A percentile compares a stretch with the other conserved stretches of the same genome.
Conservation (phyloP, 192 early-diverging fungal genomes). For the Entomortierella beljakovae region DNA sequence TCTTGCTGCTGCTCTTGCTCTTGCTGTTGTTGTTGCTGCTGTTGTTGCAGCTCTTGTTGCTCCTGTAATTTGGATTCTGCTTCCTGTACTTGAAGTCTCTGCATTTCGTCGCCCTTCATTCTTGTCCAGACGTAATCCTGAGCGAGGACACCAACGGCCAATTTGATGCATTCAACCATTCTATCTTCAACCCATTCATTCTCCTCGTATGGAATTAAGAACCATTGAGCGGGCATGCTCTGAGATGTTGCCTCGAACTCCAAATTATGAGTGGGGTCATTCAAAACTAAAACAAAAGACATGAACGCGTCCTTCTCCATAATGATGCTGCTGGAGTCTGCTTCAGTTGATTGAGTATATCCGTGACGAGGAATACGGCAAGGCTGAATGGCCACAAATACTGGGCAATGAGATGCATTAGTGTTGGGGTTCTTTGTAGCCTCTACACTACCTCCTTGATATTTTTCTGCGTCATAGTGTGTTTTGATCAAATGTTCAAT, state of each 20-base stretch:
- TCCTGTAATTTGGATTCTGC: constrained; percentile 33
- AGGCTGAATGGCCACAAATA: constrained; percentile 72
- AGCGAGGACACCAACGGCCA: constrained; percentile 63
- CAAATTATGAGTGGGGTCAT: constrained; percentile 65
- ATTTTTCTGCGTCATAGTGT: constrained; percentile 51
- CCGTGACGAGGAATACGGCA: constrained; percentile 54
- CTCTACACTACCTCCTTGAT: constrained; percentile 1
- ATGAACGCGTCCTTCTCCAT: constrained; percentile 48
- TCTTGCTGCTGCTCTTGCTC: constrained; percentile 9
- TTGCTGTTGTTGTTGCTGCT: constrained; percentile 22
- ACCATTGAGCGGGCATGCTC: constrained; percentile 63
- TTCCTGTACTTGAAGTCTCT: constrained; percentile 37
- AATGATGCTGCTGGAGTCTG: constrained; percentile 2
- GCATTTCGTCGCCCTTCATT: constrained; percentile 63
- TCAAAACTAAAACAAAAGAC: constrained; percentile 59
- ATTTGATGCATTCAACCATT: constrained; percentile 61
- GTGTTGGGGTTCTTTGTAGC: constrained; percentile 32
- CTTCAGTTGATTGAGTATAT: constrained; percentile 20
- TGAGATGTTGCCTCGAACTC: constrained; percentile 66
- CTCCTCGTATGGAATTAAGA: constrained; percentile 70
- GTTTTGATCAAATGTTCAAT: constrained; percentile 67
- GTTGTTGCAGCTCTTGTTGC: constrained; percentile 18
- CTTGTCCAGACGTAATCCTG: constrained; percentile 75
- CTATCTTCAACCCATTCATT: constrained; percentile 76
- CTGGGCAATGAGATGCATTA: constrained; percentile 63